These are phyloP conservation scores for Gautieria morchelliformis DNA, from an alignment of 768 basidiomycete species.

Conservation along the genomic window DNA sequence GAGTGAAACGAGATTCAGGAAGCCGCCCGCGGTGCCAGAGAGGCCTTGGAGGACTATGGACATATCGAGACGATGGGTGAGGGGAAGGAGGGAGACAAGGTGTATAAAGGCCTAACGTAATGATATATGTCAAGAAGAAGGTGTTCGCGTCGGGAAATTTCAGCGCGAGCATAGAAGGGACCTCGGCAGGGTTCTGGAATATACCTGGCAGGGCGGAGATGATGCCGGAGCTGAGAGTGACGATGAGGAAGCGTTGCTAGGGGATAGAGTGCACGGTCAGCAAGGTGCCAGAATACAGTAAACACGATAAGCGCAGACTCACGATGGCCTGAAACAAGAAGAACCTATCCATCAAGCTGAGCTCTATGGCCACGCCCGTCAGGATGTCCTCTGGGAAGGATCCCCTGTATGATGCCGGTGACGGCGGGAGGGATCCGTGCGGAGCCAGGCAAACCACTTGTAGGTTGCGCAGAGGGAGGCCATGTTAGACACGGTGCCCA, in stretches of 20 bases:
- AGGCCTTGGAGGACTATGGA: too few species aligned
- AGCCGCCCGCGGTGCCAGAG: slow-evolving; percentile 66
- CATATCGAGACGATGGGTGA: too few species aligned
- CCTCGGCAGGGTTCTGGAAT: slow-evolving; percentile 53
- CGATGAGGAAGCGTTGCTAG: slow-evolving; percentile 89
- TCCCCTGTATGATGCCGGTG: slow-evolving; percentile 80
- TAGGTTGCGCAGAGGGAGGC: slow-evolving; percentile 52
- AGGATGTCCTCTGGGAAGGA: slow-evolving; percentile 92
- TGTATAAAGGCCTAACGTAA: too few species aligned
- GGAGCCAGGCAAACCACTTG: slow-evolving; percentile 79
- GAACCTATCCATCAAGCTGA: slow-evolving; percentile 85
- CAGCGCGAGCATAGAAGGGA: slow-evolving; percentile 65
- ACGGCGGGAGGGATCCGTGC: slow-evolving; percentile 52
- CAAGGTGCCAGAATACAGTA: too few species aligned
- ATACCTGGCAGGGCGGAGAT: slow-evolving; percentile 54
- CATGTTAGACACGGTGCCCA: slow-evolving; percentile 81
- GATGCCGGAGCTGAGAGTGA: too few species aligned
- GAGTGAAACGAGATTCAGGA: slow-evolving; percentile 69
- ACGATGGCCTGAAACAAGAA: slow-evolving; percentile 93
- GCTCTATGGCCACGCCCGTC: too few species aligned
- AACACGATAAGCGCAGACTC: too few species aligned
- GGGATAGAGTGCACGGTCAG: too few species aligned
- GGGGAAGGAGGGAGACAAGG: slow-evolving; percentile 18
- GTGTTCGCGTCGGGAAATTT: slow-evolving; percentile 78
- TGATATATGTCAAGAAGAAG: slow-evolving; percentile 74